phyloP scores from a whole-genome alignment of 768 basidiomycete genomes.

The Lentinula raphanica region DNA sequence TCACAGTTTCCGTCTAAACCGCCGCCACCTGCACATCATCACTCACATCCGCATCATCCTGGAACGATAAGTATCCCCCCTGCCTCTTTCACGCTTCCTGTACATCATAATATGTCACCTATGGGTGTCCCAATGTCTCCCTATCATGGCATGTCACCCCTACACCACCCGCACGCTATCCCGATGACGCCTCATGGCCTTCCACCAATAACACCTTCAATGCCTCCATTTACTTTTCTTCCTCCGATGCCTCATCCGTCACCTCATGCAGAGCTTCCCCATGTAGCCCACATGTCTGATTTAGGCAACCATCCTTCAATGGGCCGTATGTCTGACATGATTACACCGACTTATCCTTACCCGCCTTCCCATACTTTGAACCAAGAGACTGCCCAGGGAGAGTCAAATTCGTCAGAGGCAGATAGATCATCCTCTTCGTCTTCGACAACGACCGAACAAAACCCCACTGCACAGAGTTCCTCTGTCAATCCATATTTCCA shows the following conservation, averaged over 20 bases:
- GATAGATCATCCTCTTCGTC: background rate
- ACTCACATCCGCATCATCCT: conserved; percentile 49
- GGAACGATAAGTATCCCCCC: conserved; percentile 63
- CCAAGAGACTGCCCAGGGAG: background rate
- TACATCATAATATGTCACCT: conserved; percentile 24
- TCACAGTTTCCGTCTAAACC: conserved; percentile 12
- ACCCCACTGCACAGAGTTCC: background rate
- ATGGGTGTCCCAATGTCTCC: conserved; percentile 30
- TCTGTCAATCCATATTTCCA: conserved; percentile 7
- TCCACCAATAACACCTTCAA: conserved; percentile 94
- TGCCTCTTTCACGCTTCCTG: conserved; percentile 33
- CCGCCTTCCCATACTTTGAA: background rate
- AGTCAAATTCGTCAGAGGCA: background rate
- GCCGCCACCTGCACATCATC: conserved; percentile 12
- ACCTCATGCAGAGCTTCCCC: conserved; percentile 5
- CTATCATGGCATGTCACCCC: conserved; percentile 30
- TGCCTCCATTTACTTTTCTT: conserved; percentile 91
- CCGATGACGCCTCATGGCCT: conserved; percentile 71
- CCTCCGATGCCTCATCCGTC: conserved; percentile 31
- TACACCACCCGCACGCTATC: conserved; percentile 34
- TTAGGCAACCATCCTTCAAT: background rate
- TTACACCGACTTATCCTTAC: conserved; percentile 6
- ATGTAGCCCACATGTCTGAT: background rate
- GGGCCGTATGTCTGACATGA: background rate
- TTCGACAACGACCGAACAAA: background rate